Conservation (phyloP, 73 alveolate species). For the Paramecium pentaurelia region DNA sequence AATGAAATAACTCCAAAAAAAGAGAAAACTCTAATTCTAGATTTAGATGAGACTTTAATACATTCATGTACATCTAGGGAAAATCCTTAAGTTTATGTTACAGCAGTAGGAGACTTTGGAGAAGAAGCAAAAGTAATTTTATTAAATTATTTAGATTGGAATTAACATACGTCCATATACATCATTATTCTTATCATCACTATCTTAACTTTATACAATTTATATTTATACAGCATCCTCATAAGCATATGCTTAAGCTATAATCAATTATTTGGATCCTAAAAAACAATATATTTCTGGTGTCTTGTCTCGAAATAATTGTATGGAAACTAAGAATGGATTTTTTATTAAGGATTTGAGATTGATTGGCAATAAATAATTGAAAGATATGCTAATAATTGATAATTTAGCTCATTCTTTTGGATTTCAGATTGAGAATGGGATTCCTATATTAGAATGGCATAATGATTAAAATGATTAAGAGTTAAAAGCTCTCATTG, state of each 20-base stretch:
- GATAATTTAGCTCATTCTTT: conserved; percentile 92
- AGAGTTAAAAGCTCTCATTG: conserved; percentile 73
- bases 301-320: conserved; percentile 84
- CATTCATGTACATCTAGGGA: conserved; percentile 49
- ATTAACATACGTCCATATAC: conserved; percentile 86
- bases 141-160: conserved; percentile 65
- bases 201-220: conserved; percentile 73
- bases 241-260: conserved; percentile 92
- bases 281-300: conserved; percentile 77
- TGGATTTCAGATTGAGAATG: conserved; percentile 85
- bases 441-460: conserved; percentile 85
- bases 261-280: conserved; percentile 89
- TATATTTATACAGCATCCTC: conserved; percentile 91
- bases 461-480: conserved; percentile 70
- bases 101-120: conserved; percentile 42
- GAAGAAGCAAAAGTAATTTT: conserved; percentile 2
- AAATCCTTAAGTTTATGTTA: conserved; percentile 36
- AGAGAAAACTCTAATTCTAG: conserved; percentile 19
- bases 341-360: conserved; percentile 92
- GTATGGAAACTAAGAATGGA: conserved; percentile 86
- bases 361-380: conserved; percentile 77
- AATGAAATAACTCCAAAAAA: conserved; percentile 6
- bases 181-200: conserved; percentile 74
- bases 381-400: conserved; percentile 80
- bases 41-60: conserved; percentile 48